These are phyloP conservation scores for Saturnispora galanensis DNA, from an alignment of 805 yeast genomes.

Conservation along the genomic window DNA sequence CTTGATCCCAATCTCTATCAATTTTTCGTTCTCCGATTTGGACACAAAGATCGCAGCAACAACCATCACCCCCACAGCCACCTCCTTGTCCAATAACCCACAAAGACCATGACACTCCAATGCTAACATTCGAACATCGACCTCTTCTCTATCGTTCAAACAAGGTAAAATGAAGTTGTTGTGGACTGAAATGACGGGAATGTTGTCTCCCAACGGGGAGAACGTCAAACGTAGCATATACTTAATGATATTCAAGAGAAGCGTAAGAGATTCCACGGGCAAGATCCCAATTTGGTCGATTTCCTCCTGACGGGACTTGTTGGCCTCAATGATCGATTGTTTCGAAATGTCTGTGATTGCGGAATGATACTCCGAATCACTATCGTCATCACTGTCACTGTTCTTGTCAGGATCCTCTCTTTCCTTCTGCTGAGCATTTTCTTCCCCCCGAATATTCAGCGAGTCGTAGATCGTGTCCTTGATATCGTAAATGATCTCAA, in stretches of 20 bases:
- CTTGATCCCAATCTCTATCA: conserved; percentile 54
- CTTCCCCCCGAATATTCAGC: conserved; percentile 10
- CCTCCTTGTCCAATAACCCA: conserved; percentile 55
- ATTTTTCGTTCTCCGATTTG: conserved; percentile 44
- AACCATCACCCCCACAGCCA: conserved; percentile 53
- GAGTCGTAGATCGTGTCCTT: conserved; percentile 50
- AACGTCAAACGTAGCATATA: conserved; percentile 59
- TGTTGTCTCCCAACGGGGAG: conserved; percentile 54
- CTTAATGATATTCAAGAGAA: conserved; percentile 60
- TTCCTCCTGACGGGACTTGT: conserved; percentile 25
- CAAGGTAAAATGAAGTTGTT: conserved; percentile 77
- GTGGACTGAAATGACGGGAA: conserved; percentile 56
- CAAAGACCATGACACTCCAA: conserved; percentile 71
- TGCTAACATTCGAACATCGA: conserved; percentile 53
- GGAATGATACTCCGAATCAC: conserved; percentile 19
- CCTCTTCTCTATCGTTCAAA: conserved; percentile 43
- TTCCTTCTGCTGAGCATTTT: neutral
- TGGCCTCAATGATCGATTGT: conserved; percentile 25
- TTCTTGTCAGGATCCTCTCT: neutral
- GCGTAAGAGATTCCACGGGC: conserved; percentile 40
- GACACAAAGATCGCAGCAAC: conserved; percentile 63
- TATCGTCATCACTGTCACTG: conserved; percentile 14
- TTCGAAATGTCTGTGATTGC: conserved; percentile 25
- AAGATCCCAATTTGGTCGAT: conserved; percentile 31
- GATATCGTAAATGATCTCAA: conserved; percentile 80